A percentile compares a stretch with the other conserved stretches of the same genome.
phyloP scores from a whole-genome alignment of 176 grass and related monocot species.

The Melocanna baccifera region DNA sequence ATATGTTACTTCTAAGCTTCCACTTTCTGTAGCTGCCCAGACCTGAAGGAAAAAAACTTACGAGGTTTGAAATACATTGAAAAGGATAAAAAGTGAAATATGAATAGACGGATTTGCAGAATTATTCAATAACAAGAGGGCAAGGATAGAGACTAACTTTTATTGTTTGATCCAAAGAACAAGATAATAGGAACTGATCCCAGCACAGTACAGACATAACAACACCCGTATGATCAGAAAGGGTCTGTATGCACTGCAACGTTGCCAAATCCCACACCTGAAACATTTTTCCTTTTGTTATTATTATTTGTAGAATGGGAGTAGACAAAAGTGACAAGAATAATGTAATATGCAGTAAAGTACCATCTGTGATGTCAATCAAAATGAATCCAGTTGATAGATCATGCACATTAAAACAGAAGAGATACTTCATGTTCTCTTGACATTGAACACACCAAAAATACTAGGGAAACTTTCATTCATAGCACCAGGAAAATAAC shows the following conservation, averaged over 20 bases:
- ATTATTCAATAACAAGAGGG: slow-evolving; percentile 18
- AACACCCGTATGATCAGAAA: slow-evolving; percentile 72
- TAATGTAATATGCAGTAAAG: not conserved
- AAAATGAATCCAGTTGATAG: not conserved
- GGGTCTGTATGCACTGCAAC: slow-evolving; percentile 86
- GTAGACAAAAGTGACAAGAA: slow-evolving; percentile 18
- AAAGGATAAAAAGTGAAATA: not conserved
- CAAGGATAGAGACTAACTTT: slow-evolving; percentile 55
- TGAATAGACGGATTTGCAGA: not conserved
- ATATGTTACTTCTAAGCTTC: slow-evolving; percentile 83
- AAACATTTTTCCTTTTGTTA: slow-evolving; percentile 38
- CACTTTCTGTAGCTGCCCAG: slow-evolving; percentile 78
- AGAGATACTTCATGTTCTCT: not conserved
- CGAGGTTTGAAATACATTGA: slow-evolving; percentile 5
- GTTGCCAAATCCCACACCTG: slow-evolving; percentile 95
- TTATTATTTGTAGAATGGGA: slow-evolving; percentile 16
- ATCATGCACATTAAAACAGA: slow-evolving; percentile 10
- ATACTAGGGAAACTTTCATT: not conserved
- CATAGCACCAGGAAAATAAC: not conserved
- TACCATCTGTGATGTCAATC: not conserved
- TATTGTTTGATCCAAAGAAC: slow-evolving; percentile 89
- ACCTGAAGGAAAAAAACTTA: slow-evolving; percentile 51
- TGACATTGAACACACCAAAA: not conserved
- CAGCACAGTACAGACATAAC: slow-evolving; percentile 95
- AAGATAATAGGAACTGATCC: slow-evolving; percentile 97